These are phyloP conservation scores for Escallonia herrerae DNA, from an alignment of 129 eudicot species.

Conservation along the genomic window DNA sequence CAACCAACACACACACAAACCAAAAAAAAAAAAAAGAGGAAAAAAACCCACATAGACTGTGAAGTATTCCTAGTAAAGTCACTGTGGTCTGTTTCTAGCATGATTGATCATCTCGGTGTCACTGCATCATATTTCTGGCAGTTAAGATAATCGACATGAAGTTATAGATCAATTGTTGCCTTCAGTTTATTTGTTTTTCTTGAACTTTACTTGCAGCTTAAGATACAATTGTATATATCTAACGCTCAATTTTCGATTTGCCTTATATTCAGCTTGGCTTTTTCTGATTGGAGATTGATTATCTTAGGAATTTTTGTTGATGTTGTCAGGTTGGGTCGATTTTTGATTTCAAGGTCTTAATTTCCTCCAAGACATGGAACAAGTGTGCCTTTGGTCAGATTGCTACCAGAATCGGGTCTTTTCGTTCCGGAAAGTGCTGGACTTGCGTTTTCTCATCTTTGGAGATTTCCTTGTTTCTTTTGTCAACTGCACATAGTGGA, in stretches of 20 bases:
- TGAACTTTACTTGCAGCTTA: no score
- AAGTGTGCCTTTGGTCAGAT: constrained; percentile 57
- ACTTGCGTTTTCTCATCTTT: constrained; percentile 71
- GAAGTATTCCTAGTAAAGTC: no score
- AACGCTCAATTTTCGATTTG: background rate
- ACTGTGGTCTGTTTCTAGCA: no score
- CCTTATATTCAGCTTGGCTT: background rate
- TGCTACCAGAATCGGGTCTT: constrained; percentile 49
- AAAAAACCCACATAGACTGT: no score
- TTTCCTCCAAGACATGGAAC: constrained; percentile 69
- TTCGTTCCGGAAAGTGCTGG: constrained; percentile 76
- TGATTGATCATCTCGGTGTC: no score
- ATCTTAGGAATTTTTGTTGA: background rate
- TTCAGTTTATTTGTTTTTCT: no score
- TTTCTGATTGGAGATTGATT: background rate
- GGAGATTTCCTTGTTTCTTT: constrained; percentile 73
- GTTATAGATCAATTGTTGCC: no score
- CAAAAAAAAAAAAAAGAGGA: no score
- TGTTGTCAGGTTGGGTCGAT: constrained; percentile 26
- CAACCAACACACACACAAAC: no score
- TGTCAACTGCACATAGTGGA: constrained; percentile 86
- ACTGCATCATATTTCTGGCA: no score
- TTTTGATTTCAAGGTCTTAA: constrained; percentile 25
- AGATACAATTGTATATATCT: no score
- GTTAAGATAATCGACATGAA: no score